Conservation (phyloP, 2,329 filamentous ascomycete genomes). For the Metarhizium guizhouense region DNA sequence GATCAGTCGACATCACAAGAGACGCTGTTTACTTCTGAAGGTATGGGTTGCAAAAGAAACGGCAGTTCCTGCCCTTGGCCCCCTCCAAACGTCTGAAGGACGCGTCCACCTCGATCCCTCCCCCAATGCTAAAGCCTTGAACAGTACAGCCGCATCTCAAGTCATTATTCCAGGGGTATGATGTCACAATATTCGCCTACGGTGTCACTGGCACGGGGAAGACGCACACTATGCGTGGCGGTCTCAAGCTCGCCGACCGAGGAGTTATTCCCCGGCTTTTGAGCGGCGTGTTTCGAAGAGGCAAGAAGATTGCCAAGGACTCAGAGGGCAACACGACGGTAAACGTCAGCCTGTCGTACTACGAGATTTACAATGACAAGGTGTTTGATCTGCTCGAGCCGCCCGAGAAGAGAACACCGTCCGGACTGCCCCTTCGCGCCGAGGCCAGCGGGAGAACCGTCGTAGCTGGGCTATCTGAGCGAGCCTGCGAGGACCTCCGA, state of each 20-base stretch:
- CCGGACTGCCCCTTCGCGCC: conserved; percentile 72
- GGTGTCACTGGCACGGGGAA: conserved; percentile 91
- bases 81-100: neutral
- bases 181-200: conserved; percentile 87
- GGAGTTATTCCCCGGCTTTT: conserved; percentile 82
- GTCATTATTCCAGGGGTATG: conserved; percentile 80
- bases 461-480: conserved; percentile 77
- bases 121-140: conserved; percentile 14
- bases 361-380: conserved; percentile 96
- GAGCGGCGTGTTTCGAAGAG: conserved; percentile 75
- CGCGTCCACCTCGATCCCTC: neutral
- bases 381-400: conserved; percentile 86
- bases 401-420: conserved; percentile 73
- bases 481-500: conserved; percentile 72
- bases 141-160: conserved; percentile 83
- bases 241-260: conserved; percentile 74
- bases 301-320: conserved; percentile 79
- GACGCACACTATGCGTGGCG: conserved; percentile 92
- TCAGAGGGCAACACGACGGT: conserved; percentile 60
- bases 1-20: conserved; percentile 74
- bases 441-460: conserved; percentile 83
- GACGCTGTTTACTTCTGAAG: conserved; percentile 80
- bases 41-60: conserved; percentile 34
- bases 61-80: neutral
- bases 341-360: conserved; percentile 74